Base-by-base conservation (phyloP, 495 filamentous ascomycete genomes). In the Mytilinidion resinicola region DNA sequence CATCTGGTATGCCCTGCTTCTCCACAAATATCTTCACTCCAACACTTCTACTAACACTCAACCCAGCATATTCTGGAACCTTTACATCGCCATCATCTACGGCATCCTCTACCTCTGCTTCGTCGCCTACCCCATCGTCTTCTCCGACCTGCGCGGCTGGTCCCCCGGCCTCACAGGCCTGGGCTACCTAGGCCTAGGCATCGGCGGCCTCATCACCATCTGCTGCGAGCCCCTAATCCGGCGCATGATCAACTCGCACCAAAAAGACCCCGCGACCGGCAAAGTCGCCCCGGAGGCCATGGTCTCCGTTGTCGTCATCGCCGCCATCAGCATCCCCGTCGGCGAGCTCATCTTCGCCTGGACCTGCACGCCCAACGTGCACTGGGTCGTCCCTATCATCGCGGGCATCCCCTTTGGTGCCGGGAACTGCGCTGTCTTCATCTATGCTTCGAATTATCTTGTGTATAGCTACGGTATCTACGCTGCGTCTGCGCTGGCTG, bases 81-180 rank as follows among this genome's bases (percentile, higher is more conserved):
- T 85, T 43, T 88, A 87, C 60, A 81, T 87, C 54, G 81, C 82
- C 19, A 71, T 89, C 47, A 71, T 82, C 36, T 82, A 82, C 56
- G 72, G 60, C 14, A 89, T 91, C 51, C 76, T 95, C 0, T 95
- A 95, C 68, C 79, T 95, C 36, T 91, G 89, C 72, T 96, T 96
- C 72, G 84, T 89, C 33, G 88, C 88, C 20, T 85, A 84, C 63
- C 91, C 91, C 5, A 86, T 95, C 54, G 85, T 96, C 52, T 96
- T 89, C 72, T 75, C 81, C 25, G 67, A 82, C 25, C 66, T 83
- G 55, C 87, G 90, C 34, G 83, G 83, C 62, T 96, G 90, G 91
- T 79, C 78, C 38, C 77, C 84, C 39, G 84, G 87, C 43, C 67
- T 88, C 36, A 77, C 82, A 1, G 88, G 88, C n/a, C 81, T 96